Conservation (phyloP, 106 monocot species). For the Dactylorhiza incarnata region DNA sequence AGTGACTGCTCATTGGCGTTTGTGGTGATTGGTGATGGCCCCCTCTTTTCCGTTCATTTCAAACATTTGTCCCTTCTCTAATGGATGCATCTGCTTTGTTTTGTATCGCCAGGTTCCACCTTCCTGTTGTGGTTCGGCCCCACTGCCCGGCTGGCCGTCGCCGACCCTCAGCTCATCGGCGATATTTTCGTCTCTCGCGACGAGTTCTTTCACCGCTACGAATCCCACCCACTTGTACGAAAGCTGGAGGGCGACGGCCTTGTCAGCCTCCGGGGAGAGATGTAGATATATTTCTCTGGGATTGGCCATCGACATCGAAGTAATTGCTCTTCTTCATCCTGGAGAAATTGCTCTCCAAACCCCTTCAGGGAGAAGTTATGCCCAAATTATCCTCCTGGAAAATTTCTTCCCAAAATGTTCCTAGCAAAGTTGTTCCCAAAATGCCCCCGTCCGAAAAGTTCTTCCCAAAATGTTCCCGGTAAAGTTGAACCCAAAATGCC, state of each 20-base stretch:
- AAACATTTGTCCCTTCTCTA: background rate
- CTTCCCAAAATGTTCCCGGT: too few relatives aligned
- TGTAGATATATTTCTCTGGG: too few relatives aligned
- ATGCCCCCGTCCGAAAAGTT: too few relatives aligned
- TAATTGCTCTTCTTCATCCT: too few relatives aligned
- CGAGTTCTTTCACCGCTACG: conserved; percentile 71
- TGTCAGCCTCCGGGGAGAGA: conserved; percentile 70
- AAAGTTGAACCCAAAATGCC: too few relatives aligned
- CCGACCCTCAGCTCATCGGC: conserved; percentile 81
- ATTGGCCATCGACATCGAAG: too few relatives aligned
- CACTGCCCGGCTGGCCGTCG: conserved; percentile 57
- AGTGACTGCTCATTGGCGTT: background rate
- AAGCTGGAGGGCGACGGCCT: conserved; percentile 88
- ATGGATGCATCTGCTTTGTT: conserved; percentile 8
- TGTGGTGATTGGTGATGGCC: conserved; percentile 1
- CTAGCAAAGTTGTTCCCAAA: too few relatives aligned
- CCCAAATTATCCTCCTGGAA: too few relatives aligned
- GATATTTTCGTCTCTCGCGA: conserved; percentile 72
- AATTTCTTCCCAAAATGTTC: too few relatives aligned
- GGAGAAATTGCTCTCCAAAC: too few relatives aligned
- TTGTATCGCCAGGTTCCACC: conserved; percentile 49
- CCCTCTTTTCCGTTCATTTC: background rate
- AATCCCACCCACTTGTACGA: conserved; percentile 77
- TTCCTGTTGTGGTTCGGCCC: conserved; percentile 89
- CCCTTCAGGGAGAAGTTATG: too few relatives aligned